Evolutionary conservation across 2,329 filamentous ascomycete genomes (phyloP), one percentile per base, ranked within the genome.

Genomic region (Aureobasidium sp.): DNA sequence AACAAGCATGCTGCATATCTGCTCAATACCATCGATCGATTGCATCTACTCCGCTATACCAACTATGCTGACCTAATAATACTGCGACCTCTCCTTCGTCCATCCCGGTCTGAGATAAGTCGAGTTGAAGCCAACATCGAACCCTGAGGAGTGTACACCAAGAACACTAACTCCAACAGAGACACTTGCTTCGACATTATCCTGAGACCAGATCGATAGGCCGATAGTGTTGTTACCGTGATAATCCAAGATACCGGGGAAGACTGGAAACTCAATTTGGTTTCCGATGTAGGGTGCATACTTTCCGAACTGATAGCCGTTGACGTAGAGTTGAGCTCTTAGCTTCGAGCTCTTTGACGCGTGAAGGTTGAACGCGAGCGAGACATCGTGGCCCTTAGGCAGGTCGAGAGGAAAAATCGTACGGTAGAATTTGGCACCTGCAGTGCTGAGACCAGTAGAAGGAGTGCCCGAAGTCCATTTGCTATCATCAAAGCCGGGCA

Each of bases 251-350:
- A 90, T 79, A 0, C 88, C 88, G 0, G 85, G 84, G 0, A 86
- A 88, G 1, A 91, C 85, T 0, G 88, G 88, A 70, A 88, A 91
- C n/a, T 82, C 79, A 20, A 85, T 79, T 76, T 91, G 88, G 56
- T 89, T 86, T 0, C 89, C 89, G 45, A 91, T 87, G 58, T 85
- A 82, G 0, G 88, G 87, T 67, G 86, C 85, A 70, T 85, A 90
- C 10, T 86, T 82, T 2, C 0, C 62, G 77, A 88, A 90, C 71
- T 90, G 88, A 70, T 90, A 91, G 0, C 88, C 88, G 65, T 91
- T 91, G 25, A 90, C 84, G 63, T 88, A 91, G 2, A 91, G 73
- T 70, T 89, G 82, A 0, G 83, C 85, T n/a, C 88, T 81, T 18
- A 87, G 81, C 0, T 81, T 80, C n/a, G 76, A 74, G 9, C 79